Percentiles rank a stretch among this genome's conserved stretches.
Conservation (phyloP, 768 basidiomycete species). For the Kondoa subrosea region DNA sequence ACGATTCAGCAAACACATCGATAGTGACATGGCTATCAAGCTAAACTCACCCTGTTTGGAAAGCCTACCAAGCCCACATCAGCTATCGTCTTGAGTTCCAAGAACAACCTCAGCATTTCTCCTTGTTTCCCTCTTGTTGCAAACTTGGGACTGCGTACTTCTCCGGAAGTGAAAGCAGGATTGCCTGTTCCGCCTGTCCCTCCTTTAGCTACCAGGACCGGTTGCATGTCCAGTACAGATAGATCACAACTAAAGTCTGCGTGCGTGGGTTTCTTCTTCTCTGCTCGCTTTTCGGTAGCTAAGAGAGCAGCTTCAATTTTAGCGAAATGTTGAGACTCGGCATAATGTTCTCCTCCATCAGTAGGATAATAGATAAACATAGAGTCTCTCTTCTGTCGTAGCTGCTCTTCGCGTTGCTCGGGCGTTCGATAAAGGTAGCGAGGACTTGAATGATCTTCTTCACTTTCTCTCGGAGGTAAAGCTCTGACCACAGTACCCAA, state of each 20-base stretch:
- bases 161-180: conserved; percentile 58
- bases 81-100: conserved; percentile 84
- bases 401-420: conserved; percentile 39
- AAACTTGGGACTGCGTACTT: conserved; percentile 59
- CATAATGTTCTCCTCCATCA: conserved; percentile 28
- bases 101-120: conserved; percentile 58
- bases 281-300: conserved; percentile 28
- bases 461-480: conserved; percentile 38
- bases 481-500: conserved; percentile 77
- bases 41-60: conserved; percentile 48
- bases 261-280: background rate
- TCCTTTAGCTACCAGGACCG: conserved; percentile 36
- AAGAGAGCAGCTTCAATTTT: conserved; percentile 40
- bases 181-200: conserved; percentile 75
- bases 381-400: conserved; percentile 46
- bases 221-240: conserved; percentile 14
- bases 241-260: conserved; percentile 22
- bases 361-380: conserved; percentile 33
- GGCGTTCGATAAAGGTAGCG: conserved; percentile 38
- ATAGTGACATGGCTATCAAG: background rate
- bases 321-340: conserved; percentile 45
- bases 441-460: background rate
- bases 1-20: background rate
- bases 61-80: conserved; percentile 93
- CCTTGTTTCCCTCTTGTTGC: conserved; percentile 62